Evolutionary conservation across 495 filamentous ascomycete species (phyloP), one percentile per base, ranked within the genome.

Genomic region (Penicillium dipodomyicola): DNA sequence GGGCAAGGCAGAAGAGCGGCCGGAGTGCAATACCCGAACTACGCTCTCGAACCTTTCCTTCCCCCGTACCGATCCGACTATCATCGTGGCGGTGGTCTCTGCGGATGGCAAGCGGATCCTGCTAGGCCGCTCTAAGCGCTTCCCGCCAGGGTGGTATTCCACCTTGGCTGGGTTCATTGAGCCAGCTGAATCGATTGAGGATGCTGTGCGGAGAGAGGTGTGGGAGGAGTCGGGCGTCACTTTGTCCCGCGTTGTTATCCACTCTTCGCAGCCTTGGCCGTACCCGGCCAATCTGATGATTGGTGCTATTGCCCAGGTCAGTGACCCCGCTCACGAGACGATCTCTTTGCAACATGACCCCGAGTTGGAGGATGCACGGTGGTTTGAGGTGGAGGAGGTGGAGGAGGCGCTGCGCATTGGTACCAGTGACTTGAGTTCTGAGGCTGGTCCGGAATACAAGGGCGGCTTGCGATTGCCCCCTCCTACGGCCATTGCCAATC

Each of bases 161-260:
- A 96, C 92, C 2, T 83, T 98, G 3, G 94, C 94, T 0, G 95
- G 94, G 0, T 98, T 98, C 72, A 86, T 92, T 56, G 94, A 98
- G 72, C 94, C 94, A 7, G 95, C 88, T 1, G 94, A 98, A 78
- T 89, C 84, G 10, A 87, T 97, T 54, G 95, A 97, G 67, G 95
- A 97, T 72, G 92, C 94, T 5, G 93, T 97, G 1, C 84, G 95
- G 0, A 81, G 94, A 49, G 95, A 98, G 72, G 91, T 96, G 1
- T 97, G 91, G 90, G 94, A 98, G 67, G 94, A 98, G 69, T 83
- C 87, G 41, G 94, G 94, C 3, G 89, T 97, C 15, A 79, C 74
- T 8, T 81, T 96, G 2, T 92, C 91, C 8, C 81, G 93, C 1
- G 95, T 98, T 15, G 82, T 96, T 1, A 87, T 98, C 52, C 93